Base-by-base conservation (phyloP, 1,284 basidiomycete species). In the Cystobasidium slooffiae region DNA sequence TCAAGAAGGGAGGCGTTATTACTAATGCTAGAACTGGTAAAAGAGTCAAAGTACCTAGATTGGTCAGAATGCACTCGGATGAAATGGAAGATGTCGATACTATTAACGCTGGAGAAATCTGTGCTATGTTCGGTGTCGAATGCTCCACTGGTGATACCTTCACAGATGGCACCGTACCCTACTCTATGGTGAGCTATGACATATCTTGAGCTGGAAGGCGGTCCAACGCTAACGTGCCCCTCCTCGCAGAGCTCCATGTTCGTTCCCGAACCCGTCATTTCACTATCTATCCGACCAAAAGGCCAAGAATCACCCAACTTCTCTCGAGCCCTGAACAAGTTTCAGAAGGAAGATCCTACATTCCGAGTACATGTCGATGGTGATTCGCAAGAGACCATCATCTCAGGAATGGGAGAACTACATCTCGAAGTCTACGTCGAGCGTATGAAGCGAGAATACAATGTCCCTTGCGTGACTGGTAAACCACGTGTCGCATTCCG, bases 371-470 rank as follows among this genome's bases (percentile, higher is more conserved):
- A 98, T 82, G 88, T 99, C 74, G 97, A 99, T 83, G 83, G 86
- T 46, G 94, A 97, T 82, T 93, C 91, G 79, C 93, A 95, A 84
- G 97, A 99, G 91, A 99, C 97, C n/a, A 99, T 99, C 83, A 98
- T 99, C 77, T 96, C 93, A 44, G 97, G 97, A 20, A 99, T 99
- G 97, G 97, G 96, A 41, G 97, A 99, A 84, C 88, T 99, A 10
- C 97, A 99, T 82, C 88, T 99, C 37, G 97, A 99, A 82, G 97
- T 99, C 81, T 99, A 99, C 84, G 96, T 98, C 76, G 97, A 99
- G 83, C 91, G 97, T 56, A 98, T 99, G 94, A 90, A 90, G 79
- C 90, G 97, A 75, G 97, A 99, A 84, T 99, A 99, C 85, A 93
- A 92, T 77, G 93, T 96, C 37, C 89, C 93, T 46, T 97, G 94